Evolutionary conservation across 1,284 basidiomycete genomes (phyloP), one percentile per base, ranked within the genome.

Genomic region (Lignosus rhinocerotis): DNA sequence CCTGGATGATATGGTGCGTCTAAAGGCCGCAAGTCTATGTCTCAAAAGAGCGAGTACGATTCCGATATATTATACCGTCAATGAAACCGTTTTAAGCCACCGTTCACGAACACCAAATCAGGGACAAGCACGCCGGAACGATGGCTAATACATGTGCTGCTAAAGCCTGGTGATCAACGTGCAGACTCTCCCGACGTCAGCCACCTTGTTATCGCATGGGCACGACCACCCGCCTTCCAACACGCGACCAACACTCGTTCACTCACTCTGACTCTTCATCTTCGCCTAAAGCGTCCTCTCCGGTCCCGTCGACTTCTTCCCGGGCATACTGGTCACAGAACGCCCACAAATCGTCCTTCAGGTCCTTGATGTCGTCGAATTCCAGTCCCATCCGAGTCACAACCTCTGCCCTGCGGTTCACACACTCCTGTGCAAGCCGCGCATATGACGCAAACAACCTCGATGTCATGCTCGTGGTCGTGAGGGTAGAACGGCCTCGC

Each of bases 331-430:
- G 66, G 56, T 76, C 74, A 25, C 66, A 63, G 14, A 74, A 51
- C 7, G 67, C 68, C 72, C 72, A 74, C 57, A 76, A 51, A 1
- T 63, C 66, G 41, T 72, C 70, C 53, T 64, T 64, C 42, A 76
- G 58, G 51, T 72, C 71, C 49, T 61, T 64, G 48, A 71, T 60
- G 42, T 75, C 74, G 61, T 75, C 74, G 51, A 62, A 61, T 55
- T 75, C 73, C 61, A 68, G 62, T 16, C 67, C 70, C 69, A 72
- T 66, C 25, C 58, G 60, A 30, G 31, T 43, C 25, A 63, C 64
- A 45, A 74, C 66, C 36, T 72, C 68, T n/a, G 68, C 56, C 31
- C 69, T 69, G n/a, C 65, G 62, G 47, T 64, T 66, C 8, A 69
- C 58, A 52, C 70, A 70, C 17, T 61, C 58, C 14, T 69, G 67